Base-by-base conservation (phyloP, 2,329 filamentous ascomycete genomes). In the Penicillium oxalicum region DNA sequence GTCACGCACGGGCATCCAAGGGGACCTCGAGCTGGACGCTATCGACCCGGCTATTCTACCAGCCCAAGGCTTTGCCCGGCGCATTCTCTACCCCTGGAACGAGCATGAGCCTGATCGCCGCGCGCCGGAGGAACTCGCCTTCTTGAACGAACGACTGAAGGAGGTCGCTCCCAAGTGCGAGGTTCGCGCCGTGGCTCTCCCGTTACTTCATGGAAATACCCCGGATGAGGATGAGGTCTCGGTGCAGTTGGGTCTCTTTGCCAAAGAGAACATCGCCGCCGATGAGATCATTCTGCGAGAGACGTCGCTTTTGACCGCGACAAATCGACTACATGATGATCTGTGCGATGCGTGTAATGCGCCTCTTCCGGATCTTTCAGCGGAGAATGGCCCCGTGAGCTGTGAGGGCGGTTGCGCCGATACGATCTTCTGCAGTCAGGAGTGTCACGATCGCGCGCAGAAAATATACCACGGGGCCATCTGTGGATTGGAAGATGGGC, bases 281-380 rank as follows among this genome's bases (percentile, higher is more conserved):
- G 87, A 87, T 8, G 87, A 94, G 65, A 75, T 78, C 5, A 82
- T 96, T 2, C 77, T 98, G 28, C 75, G 81, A 41, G 93, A 98
- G 64, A 87, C 86, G 52, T 93, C 90, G 7, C 78, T 95, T 6
- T 74, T 98, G 36, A 95, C 91, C 2, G 91, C 88, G 40, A 93
- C 91, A 59, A 93, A 93, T 64, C 83, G 89, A 28, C 79, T 93
- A 9, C 89, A 94, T 64, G 90, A 95, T 53, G 78, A 86, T 4
- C 79, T 91, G 28, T 97, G 91, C 68, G 91, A 97, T 68, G 90
- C 90, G 11, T 97, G 91, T 67, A 89, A 89, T 60, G 77, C 79
- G 6, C 80, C 82, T 25, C 77, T 94, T 5, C 87, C 87, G 0
- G 76, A 77, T 0, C 71, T 87, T 33, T 69, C 61, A 0, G 59